Conservation (phyloP, 1,284 basidiomycete genomes). For the Psilocybe mexicana region DNA sequence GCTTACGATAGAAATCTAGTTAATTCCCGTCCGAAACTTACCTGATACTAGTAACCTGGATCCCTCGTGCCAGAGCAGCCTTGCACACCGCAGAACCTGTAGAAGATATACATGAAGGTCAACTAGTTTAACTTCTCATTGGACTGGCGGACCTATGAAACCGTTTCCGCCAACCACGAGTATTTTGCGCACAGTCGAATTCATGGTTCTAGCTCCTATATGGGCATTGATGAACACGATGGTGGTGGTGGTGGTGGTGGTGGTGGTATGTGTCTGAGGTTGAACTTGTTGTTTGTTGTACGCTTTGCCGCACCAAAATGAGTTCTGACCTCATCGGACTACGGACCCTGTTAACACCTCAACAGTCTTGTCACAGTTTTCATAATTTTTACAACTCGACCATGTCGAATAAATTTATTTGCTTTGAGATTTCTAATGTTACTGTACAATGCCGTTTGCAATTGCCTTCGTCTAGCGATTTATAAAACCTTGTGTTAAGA, state of each 20-base stretch:
- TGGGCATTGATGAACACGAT: constrained; percentile 5
- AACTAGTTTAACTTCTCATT: background rate
- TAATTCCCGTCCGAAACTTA: constrained; percentile 28
- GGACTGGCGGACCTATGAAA: constrained; percentile 69
- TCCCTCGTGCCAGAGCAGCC: constrained; percentile 79
- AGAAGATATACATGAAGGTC: constrained; percentile 6
- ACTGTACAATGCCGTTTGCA: constrained; percentile 18
- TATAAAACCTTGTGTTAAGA: constrained; percentile 9
- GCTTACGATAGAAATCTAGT: background rate
- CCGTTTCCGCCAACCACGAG: constrained; percentile 95
- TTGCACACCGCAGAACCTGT: constrained; percentile 91
- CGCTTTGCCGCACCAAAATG: background rate
- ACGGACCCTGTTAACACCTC: background rate
- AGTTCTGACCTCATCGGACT: background rate
- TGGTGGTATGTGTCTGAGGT: background rate
- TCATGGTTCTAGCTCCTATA: constrained; percentile 30
- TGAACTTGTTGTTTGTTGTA: background rate
- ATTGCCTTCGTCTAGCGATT: constrained; percentile 20
- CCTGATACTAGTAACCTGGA: constrained; percentile 90
- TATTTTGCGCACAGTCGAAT: constrained; percentile 54
- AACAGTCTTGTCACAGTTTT: background rate
- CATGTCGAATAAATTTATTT: constrained; percentile 10
- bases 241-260: background rate
- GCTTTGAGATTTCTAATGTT: constrained; percentile 4
- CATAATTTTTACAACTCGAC: constrained; percentile 7